A percentile compares a stretch with the other conserved stretches of the same genome.
Conservation (phyloP, 805 yeast species). For the Ogataea ganodermae region DNA sequence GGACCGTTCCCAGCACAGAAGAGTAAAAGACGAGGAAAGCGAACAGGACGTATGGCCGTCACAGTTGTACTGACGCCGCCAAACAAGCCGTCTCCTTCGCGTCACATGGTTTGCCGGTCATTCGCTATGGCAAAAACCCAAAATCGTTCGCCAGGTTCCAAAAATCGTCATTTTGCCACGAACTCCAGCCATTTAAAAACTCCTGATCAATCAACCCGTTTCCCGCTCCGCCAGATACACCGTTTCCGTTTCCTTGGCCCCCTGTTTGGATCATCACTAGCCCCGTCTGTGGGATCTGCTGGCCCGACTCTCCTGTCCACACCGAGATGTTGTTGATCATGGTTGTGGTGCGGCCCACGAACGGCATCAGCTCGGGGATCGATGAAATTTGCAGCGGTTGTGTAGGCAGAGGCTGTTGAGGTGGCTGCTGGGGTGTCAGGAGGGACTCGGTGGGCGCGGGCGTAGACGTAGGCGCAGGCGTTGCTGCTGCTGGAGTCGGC, state of each 20-base stretch:
- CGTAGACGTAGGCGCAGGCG: not conserved
- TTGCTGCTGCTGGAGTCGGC: too few species aligned
- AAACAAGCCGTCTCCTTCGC: too few species aligned
- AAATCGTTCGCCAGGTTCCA: constrained; percentile 52
- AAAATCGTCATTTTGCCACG: constrained; percentile 41
- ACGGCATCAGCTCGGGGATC: constrained; percentile 36
- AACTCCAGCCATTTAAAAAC: constrained; percentile 25
- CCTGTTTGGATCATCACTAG: constrained; percentile 30
- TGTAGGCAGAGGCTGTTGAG: constrained; percentile 4
- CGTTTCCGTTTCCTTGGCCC: too few species aligned
- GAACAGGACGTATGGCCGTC: too few species aligned
- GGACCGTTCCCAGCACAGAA: too few species aligned
- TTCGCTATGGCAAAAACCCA: constrained; percentile 38
- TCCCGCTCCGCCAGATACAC: constrained; percentile 9
- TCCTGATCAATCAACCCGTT: constrained; percentile 16
- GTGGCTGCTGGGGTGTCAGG: not conserved
- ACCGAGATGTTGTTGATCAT: constrained; percentile 63
- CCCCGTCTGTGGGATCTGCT: constrained; percentile 41
- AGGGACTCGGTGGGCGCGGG: not conserved
- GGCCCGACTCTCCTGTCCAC: constrained; percentile 56
- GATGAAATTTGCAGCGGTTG: constrained; percentile 8
- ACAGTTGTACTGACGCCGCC: too few species aligned
- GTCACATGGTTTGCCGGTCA: not conserved
- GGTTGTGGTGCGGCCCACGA: constrained; percentile 51
- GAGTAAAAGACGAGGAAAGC: too few species aligned